Conservation (phyloP, 148 eudicot genomes). For the Fallopia convolvulus region DNA sequence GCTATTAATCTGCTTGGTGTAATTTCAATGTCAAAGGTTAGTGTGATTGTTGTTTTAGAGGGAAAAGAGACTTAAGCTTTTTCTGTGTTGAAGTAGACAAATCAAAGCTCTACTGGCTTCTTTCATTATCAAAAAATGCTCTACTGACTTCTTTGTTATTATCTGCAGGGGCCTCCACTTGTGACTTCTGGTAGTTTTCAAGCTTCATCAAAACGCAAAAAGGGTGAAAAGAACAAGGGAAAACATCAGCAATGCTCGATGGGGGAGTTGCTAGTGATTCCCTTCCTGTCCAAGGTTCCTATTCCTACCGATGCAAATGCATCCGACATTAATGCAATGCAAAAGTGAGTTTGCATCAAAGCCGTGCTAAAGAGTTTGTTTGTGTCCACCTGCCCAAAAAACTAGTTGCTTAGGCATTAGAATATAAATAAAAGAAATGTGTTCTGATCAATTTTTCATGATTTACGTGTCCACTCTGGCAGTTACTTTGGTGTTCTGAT, state of each 20-base stretch:
- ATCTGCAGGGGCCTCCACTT: conserved; percentile 66
- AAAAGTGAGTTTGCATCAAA: conserved; percentile 42
- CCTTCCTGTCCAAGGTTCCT: conserved; percentile 69
- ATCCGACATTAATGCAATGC: conserved; percentile 25
- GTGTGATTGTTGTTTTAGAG: background rate
- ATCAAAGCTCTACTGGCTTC: background rate
- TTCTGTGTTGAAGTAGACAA: background rate
- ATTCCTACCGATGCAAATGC: conserved; percentile 42
- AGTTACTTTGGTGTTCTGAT: conserved; percentile 68
- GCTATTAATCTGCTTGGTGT: conserved; percentile 77
- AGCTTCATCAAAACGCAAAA: conserved; percentile 59
- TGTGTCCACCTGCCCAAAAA: background rate
- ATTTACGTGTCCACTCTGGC: conserved; percentile 21
- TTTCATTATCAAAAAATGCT: background rate
- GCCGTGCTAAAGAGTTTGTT: background rate
- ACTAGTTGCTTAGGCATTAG: background rate
- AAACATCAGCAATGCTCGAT: conserved; percentile 45
- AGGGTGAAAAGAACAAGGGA: conserved; percentile 61
- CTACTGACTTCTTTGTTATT: conserved; percentile 1
- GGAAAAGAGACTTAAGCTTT: background rate
- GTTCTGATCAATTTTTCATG: conserved; percentile 12
- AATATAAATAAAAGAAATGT: background rate
- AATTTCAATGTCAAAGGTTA: conserved; percentile 70
- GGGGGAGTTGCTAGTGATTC: conserved; percentile 71
- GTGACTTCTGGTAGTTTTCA: conserved; percentile 27